These are phyloP conservation scores for maize (Zea mays) DNA, from an alignment of 176 grass and related monocot genomes.

Conservation along the genomic window Zm-B73-REFERENCE-NAM-5.0 NC_050097.1:137219501-137220000, in stretches of 20 bases:
- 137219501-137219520: too few relatives aligned
- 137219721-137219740: background rate
- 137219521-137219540: too few relatives aligned
- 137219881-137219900: too few relatives aligned
- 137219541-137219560: too few relatives aligned
- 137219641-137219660: too few relatives aligned
- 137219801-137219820: background rate
- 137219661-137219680: too few relatives aligned
- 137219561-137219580: too few relatives aligned
- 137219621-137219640: too few relatives aligned
- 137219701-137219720: too few relatives aligned
- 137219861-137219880: conserved; percentile 49
- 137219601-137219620: too few relatives aligned
- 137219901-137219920: background rate
- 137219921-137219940: conserved; percentile 25
- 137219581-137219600: too few relatives aligned
- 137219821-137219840: conserved; percentile 4
- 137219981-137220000: conserved; percentile 36
- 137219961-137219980: background rate
- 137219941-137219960: conserved; percentile 36
- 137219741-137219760: background rate
- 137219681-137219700: too few relatives aligned
- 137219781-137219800: background rate
- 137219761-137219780: background rate
- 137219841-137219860: conserved; percentile 33